Conservation (phyloP, 352 stramenopile genomes). For the Globisporangium spinosum region DNA sequence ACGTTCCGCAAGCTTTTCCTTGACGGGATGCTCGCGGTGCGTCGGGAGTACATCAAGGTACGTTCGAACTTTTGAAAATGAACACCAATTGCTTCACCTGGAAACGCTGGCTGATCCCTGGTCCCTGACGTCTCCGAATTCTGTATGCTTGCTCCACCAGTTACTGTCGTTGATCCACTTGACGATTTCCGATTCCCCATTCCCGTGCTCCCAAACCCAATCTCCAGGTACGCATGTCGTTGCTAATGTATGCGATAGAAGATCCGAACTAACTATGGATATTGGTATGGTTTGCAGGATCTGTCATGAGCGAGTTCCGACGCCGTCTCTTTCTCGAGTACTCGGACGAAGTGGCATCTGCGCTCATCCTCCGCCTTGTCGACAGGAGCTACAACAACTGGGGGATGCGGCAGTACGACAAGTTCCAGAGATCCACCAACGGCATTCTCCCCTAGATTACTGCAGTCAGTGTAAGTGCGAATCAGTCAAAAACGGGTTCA, state of each 20-base stretch:
- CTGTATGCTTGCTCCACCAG: conserved; percentile 8
- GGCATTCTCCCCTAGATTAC: conserved; percentile 49
- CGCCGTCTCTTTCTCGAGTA: conserved; percentile 36
- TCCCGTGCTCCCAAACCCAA: conserved; percentile 79
- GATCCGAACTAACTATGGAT: not conserved
- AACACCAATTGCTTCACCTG: not conserved
- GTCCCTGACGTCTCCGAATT: not conserved
- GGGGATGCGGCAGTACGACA: conserved; percentile 68
- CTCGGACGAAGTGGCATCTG: conserved; percentile 20
- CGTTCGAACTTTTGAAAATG: not conserved
- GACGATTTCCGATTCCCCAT: conserved; percentile 81
- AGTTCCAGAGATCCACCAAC: conserved; percentile 65
- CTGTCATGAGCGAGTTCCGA: conserved; percentile 23
- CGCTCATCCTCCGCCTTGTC: conserved; percentile 38
- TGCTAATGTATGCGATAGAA: not conserved
- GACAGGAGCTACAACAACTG: conserved; percentile 64
- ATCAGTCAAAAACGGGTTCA: conserved; percentile 9
- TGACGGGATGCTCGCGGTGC: conserved; percentile 89
- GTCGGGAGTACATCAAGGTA: conserved; percentile 77
- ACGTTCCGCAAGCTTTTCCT: conserved; percentile 87
- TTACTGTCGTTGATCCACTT: conserved; percentile 90
- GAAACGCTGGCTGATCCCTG: not conserved
- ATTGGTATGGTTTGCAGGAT: not conserved
- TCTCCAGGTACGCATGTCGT: conserved; percentile 16
- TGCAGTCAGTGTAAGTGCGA: not conserved